These are phyloP conservation scores for Allomyces macrogynus DNA, from an alignment of 192 early-diverging fungal species.

Conservation along the genomic window DNA sequence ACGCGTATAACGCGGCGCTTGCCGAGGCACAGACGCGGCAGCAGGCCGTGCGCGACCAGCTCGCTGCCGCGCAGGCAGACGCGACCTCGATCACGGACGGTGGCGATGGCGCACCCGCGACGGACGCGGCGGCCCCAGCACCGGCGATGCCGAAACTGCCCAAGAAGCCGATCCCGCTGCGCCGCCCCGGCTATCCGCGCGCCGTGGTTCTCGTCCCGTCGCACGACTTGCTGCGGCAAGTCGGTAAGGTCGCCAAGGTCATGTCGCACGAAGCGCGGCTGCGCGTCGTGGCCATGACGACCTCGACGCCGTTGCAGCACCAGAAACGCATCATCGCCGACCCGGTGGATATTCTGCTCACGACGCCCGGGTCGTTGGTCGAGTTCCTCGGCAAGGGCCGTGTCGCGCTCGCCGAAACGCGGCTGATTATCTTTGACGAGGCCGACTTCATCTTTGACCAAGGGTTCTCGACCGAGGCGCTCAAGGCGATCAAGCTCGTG, in stretches of 20 bases:
- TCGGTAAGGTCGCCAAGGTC: constrained; percentile 46
- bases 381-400: constrained; percentile 25
- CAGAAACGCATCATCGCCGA: constrained; percentile 25
- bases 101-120: constrained; percentile 2
- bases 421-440: constrained; percentile 72
- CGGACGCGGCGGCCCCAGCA: too few relatives aligned
- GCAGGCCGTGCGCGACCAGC: neutral
- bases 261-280: constrained; percentile 47
- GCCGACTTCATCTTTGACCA: constrained; percentile 80
- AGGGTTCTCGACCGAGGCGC: constrained; percentile 48
- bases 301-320: constrained; percentile 19
- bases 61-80: neutral
- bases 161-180: constrained; percentile 11
- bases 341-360: constrained; percentile 66
- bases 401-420: constrained; percentile 38
- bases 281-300: constrained; percentile 39
- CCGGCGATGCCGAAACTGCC: too few relatives aligned
- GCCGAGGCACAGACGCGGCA: constrained; percentile 3
- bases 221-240: constrained; percentile 67
- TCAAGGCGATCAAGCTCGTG: constrained; percentile 26
- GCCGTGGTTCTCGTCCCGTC: constrained; percentile 74
- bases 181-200: constrained; percentile 52
- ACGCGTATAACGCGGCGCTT: constrained; percentile 4
- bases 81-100: neutral
- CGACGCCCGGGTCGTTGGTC: constrained; percentile 51